Conservation (phyloP, 2,329 filamentous ascomycete species). For the Thielaviopsis populi region DNA sequence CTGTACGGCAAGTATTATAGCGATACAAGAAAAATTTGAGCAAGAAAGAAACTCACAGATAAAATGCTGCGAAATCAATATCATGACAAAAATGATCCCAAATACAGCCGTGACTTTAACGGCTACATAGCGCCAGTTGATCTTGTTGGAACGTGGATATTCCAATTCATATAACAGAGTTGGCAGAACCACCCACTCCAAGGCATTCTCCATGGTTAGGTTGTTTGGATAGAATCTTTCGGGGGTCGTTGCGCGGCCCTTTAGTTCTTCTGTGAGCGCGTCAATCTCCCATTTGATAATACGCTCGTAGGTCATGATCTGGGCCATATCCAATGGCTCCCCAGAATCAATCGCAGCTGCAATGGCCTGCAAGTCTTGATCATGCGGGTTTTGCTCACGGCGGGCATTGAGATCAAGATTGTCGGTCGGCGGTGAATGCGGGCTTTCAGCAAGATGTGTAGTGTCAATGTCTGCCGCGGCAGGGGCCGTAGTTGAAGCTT, state of each 20-base stretch:
- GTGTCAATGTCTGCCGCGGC: conserved; percentile 18
- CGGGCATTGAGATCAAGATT: conserved; percentile 6
- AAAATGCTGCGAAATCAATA: conserved; percentile 58
- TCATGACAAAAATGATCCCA: conserved; percentile 63
- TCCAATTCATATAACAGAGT: conserved; percentile 68
- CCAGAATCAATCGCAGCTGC: conserved; percentile 26
- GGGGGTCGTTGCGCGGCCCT: conserved; percentile 40
- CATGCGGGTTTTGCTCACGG: conserved; percentile 39
- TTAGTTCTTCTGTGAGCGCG: conserved; percentile 47
- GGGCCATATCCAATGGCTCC: conserved; percentile 43
- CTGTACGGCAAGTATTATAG: neutral
- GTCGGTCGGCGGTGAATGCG: conserved; percentile 11
- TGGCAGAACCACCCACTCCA: conserved; percentile 59
- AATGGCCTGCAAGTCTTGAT: conserved; percentile 39
- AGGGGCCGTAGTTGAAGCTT: conserved; percentile 14
- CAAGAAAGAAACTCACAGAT: conserved; percentile 35
- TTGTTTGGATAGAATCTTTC: conserved; percentile 51
- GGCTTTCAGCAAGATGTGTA: conserved; percentile 17
- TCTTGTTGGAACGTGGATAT: conserved; percentile 52
- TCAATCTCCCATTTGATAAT: conserved; percentile 54
- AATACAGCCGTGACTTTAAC: conserved; percentile 58
- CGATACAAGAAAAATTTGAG: neutral
- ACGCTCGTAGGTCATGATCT: conserved; percentile 48
- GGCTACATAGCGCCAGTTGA: conserved; percentile 59
- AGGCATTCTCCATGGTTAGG: conserved; percentile 47